Conservation (phyloP, 441 rosid species). For the Gossypium gossypioides region DNA sequence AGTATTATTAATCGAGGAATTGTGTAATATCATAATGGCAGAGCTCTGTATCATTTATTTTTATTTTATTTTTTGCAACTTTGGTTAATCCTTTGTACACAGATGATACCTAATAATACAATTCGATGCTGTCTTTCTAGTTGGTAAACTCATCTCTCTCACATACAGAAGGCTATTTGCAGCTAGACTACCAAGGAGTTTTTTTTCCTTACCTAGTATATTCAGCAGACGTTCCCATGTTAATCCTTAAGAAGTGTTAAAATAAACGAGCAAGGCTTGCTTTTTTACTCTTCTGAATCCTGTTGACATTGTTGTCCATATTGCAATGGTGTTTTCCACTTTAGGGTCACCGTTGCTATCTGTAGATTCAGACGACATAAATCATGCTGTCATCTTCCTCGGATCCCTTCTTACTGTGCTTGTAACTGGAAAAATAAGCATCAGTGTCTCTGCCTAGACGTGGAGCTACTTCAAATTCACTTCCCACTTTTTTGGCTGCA, state of each 20-base stretch:
- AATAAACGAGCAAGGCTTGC: background rate
- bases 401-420: conserved; percentile 26
- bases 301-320: background rate
- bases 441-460: conserved; percentile 34
- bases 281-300: background rate
- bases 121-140: background rate
- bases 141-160: background rate
- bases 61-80: background rate
- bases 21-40: background rate
- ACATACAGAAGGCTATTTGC: background rate
- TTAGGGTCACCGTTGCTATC: background rate
- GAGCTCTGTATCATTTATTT: background rate
- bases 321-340: background rate
- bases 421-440: conserved; percentile 34
- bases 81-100: background rate
- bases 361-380: background rate
- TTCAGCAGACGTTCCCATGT: background rate
- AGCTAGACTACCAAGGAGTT: background rate
- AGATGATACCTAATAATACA: background rate
- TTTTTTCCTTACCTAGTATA: background rate
- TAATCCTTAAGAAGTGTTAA: background rate
- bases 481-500: conserved; percentile 24
- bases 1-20: background rate
- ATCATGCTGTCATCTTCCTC: conserved; percentile 13
- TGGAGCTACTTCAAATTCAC: conserved; percentile 41